A percentile compares a stretch with the other conserved stretches of the same genome.
phyloP scores from a whole-genome alignment of 768 basidiomycete species.

The Chalciporus pseudorubinellus region DNA sequence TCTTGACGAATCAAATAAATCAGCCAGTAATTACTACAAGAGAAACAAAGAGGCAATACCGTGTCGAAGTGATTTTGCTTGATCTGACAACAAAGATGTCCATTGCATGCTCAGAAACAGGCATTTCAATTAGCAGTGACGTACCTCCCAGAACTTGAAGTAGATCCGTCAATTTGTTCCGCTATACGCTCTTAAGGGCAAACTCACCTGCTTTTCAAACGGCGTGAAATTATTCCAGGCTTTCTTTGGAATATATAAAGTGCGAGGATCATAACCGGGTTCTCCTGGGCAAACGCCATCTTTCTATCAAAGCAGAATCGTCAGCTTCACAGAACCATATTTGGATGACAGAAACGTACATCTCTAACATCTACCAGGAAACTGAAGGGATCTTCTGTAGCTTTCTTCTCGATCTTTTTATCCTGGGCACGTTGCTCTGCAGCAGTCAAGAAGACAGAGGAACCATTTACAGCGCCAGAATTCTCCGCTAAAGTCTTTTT shows the following conservation, averaged over 20 bases:
- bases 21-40: constrained; percentile 14
- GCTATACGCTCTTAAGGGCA: not conserved
- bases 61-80: constrained; percentile 98
- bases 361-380: constrained; percentile 75
- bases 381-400: constrained; percentile 68
- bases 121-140: constrained; percentile 29
- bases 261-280: constrained; percentile 87
- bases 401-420: constrained; percentile 82
- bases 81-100: constrained; percentile 56
- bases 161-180: not conserved
- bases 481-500: constrained; percentile 30
- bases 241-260: constrained; percentile 71
- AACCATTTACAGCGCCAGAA: constrained; percentile 30
- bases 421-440: constrained; percentile 75
- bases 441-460: constrained; percentile 66
- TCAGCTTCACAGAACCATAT: not conserved
- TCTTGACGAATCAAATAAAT: constrained; percentile 36
- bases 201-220: constrained; percentile 82
- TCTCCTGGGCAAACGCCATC: constrained; percentile 77
- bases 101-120: not conserved
- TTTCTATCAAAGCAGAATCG: constrained; percentile 51
- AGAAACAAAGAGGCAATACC: constrained; percentile 35
- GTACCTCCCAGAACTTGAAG: constrained; percentile 69
- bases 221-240: constrained; percentile 87
- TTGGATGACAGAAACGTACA: constrained; percentile 38